Evolutionary conservation across 148 eudicot genomes (phyloP), one percentile per base, ranked within the genome.

Genomic region (Fagopyrum tataricum): DNA sequence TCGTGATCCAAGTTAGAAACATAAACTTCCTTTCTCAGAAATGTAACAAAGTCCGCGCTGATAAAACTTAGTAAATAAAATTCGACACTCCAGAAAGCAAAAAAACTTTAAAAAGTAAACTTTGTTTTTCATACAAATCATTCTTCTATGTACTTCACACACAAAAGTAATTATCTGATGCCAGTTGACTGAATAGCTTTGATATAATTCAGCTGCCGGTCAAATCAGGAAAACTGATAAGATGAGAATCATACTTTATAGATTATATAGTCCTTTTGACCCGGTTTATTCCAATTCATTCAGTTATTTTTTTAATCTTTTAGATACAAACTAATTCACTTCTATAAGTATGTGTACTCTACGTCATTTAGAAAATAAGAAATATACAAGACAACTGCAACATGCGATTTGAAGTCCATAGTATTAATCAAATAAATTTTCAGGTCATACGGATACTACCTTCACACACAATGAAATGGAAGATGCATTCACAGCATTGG

Each of bases 401-500:
- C 55, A 49, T 49, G n/a, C 5, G n/a, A 49, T 49, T 49, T 8
- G 39, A 59, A 59, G 66, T 8, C 7, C 37, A 56, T 14, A 24
- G 40, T 24, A 23, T 59, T 23, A 8, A 23, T 24, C 39, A 23
- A 59, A 59, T 4, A 59, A 8, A 59, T 24, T 31, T 61, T 24
- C 14, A 5, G 10, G 43, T 37, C 1, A 37, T 64, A 3, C 13
- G 18, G n/a, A 56, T 8, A 48, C 49, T 82, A 93, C 98, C 98
- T 86, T 91, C 72, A 93, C 84, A 78, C 73, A 82, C 78, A 81
- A 75, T 73, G 92, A 86, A 79, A 93, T 87, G 74, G 88, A 75
- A 73, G 90, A 85, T 17, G 98, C 98, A 81, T 83, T 93, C 40
- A 84, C 72, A 61, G 85, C 89, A 76, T 76, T 86, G 77, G 98